Conservation (phyloP, 176 grass and related monocot genomes). For the Raddia guianensis region DNA sequence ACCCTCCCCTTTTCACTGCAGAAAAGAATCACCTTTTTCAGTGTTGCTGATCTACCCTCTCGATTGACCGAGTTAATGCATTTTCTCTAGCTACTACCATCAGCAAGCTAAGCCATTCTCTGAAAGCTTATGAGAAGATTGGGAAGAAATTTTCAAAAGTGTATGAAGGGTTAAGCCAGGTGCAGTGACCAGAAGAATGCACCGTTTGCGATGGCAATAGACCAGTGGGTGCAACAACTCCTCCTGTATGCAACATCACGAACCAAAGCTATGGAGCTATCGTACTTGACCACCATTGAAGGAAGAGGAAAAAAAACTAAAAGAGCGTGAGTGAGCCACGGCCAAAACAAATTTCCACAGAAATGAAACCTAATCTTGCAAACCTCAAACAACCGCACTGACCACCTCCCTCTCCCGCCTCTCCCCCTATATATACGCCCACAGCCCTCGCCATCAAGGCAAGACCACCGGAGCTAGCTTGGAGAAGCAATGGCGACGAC, state of each 20-base stretch:
- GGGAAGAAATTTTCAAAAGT: not conserved
- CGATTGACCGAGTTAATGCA: slow-evolving; percentile 4
- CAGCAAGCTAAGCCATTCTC: too few relatives aligned
- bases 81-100: not conserved
- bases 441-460: slow-evolving; percentile 23
- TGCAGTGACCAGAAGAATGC: slow-evolving; percentile 1
- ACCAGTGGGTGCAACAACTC: slow-evolving; percentile 69
- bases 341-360: not conserved
- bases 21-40: slow-evolving; percentile 7
- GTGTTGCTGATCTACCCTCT: not conserved
- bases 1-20: not conserved
- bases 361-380: slow-evolving; percentile 80
- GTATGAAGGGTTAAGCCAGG: not conserved
- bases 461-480: not conserved
- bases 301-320: not conserved
- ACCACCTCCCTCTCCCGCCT: not conserved
- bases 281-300: slow-evolving; percentile 43
- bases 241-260: not conserved
- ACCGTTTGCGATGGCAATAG: not conserved
- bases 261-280: slow-evolving; percentile 5
- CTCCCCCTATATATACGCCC: slow-evolving; percentile 22
- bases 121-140: not conserved
- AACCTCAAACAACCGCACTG: slow-evolving; percentile 65
- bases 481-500: slow-evolving; percentile 29
- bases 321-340: not conserved